A percentile compares a stretch with the other conserved stretches of the same genome.
Conservation (phyloP, 305 asterid genomes). For the Fraxinus floribunda region DNA sequence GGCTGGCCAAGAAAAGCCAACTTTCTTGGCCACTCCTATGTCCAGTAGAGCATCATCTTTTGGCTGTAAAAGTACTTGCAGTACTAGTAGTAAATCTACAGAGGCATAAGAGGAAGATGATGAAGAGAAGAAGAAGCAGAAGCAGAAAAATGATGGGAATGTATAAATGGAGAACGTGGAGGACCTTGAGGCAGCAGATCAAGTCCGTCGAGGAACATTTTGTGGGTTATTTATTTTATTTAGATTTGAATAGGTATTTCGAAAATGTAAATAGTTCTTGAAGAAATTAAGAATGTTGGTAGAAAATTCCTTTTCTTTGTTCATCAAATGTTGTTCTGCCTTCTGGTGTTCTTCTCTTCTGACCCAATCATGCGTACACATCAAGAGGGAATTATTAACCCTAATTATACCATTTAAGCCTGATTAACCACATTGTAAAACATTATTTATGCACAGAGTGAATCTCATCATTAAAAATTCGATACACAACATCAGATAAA, state of each 20-base stretch:
- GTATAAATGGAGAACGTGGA: neutral
- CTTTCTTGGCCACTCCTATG: neutral
- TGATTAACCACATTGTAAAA: neutral
- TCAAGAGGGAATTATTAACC: neutral
- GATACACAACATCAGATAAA: too few relatives aligned
- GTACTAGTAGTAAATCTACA: neutral
- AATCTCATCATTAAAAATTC: neutral
- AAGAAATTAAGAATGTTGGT: conserved; percentile 23
- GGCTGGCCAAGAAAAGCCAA: neutral
- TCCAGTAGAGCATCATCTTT: neutral
- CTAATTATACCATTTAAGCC: neutral
- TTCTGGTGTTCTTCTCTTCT: neutral
- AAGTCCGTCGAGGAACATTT: neutral
- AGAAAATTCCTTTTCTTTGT: neutral
- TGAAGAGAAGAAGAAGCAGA: neutral
- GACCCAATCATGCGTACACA: neutral
- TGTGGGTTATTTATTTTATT: neutral
- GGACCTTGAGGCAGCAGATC: neutral
- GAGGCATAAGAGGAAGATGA: neutral
- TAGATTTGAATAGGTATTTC: conserved; percentile 12
- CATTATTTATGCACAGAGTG: neutral
- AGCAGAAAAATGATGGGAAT: neutral
- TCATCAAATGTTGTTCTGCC: neutral
- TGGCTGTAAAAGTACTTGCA: neutral
- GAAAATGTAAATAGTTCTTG: conserved; percentile 56